Base-by-base conservation (phyloP, 805 yeast genomes). In the Metschnikowia dekortorum region DNA sequence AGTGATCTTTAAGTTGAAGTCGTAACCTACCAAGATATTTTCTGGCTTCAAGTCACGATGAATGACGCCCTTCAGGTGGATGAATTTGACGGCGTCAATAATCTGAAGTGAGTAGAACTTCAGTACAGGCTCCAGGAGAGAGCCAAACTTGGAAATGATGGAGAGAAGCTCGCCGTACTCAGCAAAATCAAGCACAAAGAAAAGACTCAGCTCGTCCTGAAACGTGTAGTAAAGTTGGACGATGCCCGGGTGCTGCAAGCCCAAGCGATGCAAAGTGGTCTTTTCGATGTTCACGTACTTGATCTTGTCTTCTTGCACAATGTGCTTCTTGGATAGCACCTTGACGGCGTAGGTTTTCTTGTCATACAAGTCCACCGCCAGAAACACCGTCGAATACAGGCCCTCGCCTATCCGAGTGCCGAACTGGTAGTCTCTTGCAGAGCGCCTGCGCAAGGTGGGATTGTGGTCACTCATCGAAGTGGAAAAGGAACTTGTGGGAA, bases 31-130 rank as follows among this genome's bases (percentile, higher is more conserved):
- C 57, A 92, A 67, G 44, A 92, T 87, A 63, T 92, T 92, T 61
- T 92, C 99, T 0, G 99, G 99, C 66, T 92, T 92, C 61, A 94
- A 71, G 68, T 94, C 99, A 54, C 99, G 76, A 65, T 92, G 99
- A 16, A 94, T 87, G 9, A 92, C 88, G 0, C 96, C 97, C 58
- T 83, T 85, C 50, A 81, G 80, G 64, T 94, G 98, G 72, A 92
- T 90, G 69, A 85, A 94, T 52, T 80, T 82, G 18, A 94, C 83
- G 0, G 97, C 90, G 65, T 94, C 99, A n/a, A 94, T 75, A 44
- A 94, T 73, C 67, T 94, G 98, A 33, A 81, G 78, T 70, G 87
- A 83, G 64, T 91, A 92, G 70, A 89, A 94, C 60, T 81, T 81
- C 44, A 90, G 75, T 56, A 94, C 83, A 2, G 69, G 67, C 61